phyloP scores from a whole-genome alignment of 176 grass and related monocot species.

The Phragmites australis region DNA sequence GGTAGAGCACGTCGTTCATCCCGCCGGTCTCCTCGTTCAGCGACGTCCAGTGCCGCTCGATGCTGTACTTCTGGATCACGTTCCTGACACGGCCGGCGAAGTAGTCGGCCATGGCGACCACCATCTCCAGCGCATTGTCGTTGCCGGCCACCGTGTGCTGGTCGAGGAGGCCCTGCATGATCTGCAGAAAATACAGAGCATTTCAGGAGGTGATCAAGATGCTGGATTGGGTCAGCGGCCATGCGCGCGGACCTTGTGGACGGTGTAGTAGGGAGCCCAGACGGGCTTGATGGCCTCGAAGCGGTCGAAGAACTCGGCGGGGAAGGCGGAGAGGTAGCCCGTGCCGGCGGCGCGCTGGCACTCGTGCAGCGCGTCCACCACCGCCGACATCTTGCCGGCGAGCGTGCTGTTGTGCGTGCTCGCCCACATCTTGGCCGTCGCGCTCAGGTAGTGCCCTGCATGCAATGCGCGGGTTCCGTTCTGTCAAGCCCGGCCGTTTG shows the following conservation, averaged over 20 bases:
- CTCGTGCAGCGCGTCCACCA: constrained; percentile 61
- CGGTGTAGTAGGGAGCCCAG: constrained; percentile 98
- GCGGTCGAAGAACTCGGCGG: constrained; percentile 87
- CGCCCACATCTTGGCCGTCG: constrained; percentile 82
- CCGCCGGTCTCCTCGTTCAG: constrained; percentile 98
- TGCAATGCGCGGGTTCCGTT: background rate
- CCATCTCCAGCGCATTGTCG: constrained; percentile 62
- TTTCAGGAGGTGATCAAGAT: too few relatives aligned
- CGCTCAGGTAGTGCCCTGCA: constrained; percentile 93
- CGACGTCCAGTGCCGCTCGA: constrained; percentile 83
- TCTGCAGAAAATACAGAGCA: too few relatives aligned
- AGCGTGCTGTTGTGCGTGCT: constrained; percentile 80
- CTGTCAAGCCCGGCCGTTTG: background rate
- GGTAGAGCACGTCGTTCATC: constrained; percentile 99
- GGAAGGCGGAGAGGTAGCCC: constrained; percentile 97
- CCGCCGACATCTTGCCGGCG: constrained; percentile 61
- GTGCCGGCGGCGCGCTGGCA: constrained; percentile 74
- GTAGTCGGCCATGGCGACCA: constrained; percentile 82
- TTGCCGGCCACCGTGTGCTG: constrained; percentile 70
- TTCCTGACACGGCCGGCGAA: constrained; percentile 68
- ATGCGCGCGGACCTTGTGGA: constrained; percentile 62
- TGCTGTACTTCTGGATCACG: constrained; percentile 67
- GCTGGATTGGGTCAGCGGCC: too few relatives aligned
- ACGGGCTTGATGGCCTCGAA: constrained; percentile 80
- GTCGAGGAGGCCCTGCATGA: constrained; percentile 92